phyloP scores from a whole-genome alignment of 1,139 yeast species.

The Casaregolazyma suthepensis region DNA sequence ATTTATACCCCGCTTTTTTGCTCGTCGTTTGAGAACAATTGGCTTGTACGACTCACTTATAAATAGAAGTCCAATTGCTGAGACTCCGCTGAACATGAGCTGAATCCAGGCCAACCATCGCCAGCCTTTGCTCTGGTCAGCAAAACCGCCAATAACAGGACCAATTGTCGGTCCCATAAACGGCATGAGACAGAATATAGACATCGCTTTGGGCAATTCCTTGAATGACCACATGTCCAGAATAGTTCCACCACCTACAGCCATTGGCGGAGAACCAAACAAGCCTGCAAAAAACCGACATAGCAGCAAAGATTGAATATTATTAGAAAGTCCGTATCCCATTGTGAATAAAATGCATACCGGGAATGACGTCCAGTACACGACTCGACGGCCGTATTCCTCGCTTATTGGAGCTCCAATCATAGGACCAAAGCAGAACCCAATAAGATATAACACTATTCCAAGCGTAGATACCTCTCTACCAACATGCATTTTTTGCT shows the following conservation, averaged over 20 bases:
- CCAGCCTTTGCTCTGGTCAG: conserved; percentile 64
- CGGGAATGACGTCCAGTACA: conserved; percentile 48
- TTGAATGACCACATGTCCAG: conserved; percentile 44
- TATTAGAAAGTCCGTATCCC: conserved; percentile 43
- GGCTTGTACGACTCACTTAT: conserved; percentile 25
- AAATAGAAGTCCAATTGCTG: conserved; percentile 18
- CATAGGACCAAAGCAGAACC: conserved; percentile 52
- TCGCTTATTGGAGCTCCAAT: conserved; percentile 51
- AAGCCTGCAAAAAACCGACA: conserved; percentile 56
- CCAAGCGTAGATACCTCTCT: conserved; percentile 37
- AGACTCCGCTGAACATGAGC: conserved; percentile 62
- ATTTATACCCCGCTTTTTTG: conserved; percentile 23
- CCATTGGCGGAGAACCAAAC: conserved; percentile 58
- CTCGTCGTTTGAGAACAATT: conserved; percentile 20
- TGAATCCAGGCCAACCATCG: conserved; percentile 76
- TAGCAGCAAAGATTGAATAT: conserved; percentile 42
- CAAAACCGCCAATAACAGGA: conserved; percentile 76
- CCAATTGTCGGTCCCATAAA: conserved; percentile 74
- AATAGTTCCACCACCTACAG: conserved; percentile 60
- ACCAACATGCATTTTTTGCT: conserved; percentile 15
- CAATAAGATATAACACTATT: conserved; percentile 51
- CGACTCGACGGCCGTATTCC: conserved; percentile 45
- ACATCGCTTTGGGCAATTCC: conserved; percentile 9
- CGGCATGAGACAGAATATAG: conserved; percentile 10
- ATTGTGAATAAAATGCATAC: conserved; percentile 15